Percentiles rank a stretch among this genome's conserved stretches.
Conservation (phyloP, 2,329 filamentous ascomycete genomes). For the Epichloe elymi region DNA sequence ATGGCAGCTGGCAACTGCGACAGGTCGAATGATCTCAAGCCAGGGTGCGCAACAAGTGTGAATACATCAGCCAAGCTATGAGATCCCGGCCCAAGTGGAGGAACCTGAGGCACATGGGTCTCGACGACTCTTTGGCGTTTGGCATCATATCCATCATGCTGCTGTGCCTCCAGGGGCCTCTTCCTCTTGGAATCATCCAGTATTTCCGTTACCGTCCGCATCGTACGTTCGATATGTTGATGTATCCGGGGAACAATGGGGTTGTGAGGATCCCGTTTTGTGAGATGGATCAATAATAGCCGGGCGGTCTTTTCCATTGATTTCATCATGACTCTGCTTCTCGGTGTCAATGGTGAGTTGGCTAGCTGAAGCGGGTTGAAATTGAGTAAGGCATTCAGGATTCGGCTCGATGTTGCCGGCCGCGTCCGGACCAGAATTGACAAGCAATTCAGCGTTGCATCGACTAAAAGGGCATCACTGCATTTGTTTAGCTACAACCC, state of each 20-base stretch:
- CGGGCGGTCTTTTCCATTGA: conserved; percentile 93
- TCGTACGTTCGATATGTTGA: conserved; percentile 71
- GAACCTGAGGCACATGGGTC: conserved; percentile 36
- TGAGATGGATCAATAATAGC: conserved; percentile 68
- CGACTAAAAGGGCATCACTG: conserved; percentile 78
- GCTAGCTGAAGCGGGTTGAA: conserved; percentile 86
- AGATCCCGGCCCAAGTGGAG: conserved; percentile 60
- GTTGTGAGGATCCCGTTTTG: conserved; percentile 75
- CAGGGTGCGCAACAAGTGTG: conserved; percentile 63
- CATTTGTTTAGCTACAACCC: conserved; percentile 4
- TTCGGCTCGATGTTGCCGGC: conserved; percentile 69
- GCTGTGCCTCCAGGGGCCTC: conserved; percentile 56
- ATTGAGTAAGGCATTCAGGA: conserved; percentile 70
- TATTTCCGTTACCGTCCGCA: conserved; percentile 63
- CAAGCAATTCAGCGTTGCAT: conserved; percentile 81
- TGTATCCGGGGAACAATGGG: conserved; percentile 67
- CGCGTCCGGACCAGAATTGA: conserved; percentile 72
- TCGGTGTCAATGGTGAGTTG: conserved; percentile 63
- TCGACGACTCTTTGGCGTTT: conserved; percentile 62
- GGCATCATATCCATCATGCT: conserved; percentile 60
- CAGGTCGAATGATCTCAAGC: conserved; percentile 69
- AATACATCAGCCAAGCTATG: conserved; percentile 75
- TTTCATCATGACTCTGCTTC: conserved; percentile 67
- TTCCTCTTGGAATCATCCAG: conserved; percentile 73
- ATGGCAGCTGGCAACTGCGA: conserved; percentile 63